phyloP scores from a whole-genome alignment of 1,284 basidiomycete genomes.

The Trametes polyzona region DNA sequence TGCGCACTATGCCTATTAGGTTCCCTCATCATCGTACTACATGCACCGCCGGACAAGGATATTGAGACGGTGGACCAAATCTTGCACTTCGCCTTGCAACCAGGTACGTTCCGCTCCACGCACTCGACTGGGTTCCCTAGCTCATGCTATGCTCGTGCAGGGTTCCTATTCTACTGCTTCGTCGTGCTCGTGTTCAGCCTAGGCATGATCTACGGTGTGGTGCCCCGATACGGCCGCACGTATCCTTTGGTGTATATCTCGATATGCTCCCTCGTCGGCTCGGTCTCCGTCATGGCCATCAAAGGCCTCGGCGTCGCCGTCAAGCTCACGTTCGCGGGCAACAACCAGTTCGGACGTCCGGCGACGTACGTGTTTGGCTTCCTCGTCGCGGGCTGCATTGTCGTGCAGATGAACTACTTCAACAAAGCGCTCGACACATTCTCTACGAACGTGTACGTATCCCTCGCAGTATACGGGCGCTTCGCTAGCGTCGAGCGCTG shows the following conservation, averaged over 20 bases:
- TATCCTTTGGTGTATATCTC: slow-evolving; percentile 94
- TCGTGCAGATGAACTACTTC: slow-evolving; percentile 99
- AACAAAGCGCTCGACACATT: slow-evolving; percentile 98
- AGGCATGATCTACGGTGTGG: slow-evolving; percentile 88
- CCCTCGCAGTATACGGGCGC: no score
- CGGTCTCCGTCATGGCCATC: slow-evolving; percentile 91
- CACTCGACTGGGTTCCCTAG: no score
- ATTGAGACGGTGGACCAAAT: slow-evolving; percentile 96
- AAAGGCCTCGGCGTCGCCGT: slow-evolving; percentile 97
- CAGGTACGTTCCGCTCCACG: slow-evolving; percentile 56
- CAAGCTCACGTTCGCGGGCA: slow-evolving; percentile 92
- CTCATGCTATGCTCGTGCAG: slow-evolving; percentile 43
- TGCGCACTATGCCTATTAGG: slow-evolving; percentile 93
- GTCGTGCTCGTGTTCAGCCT: slow-evolving; percentile 83
- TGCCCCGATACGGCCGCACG: slow-evolving; percentile 84
- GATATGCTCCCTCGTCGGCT: slow-evolving; percentile 90
- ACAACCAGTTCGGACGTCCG: slow-evolving; percentile 94
- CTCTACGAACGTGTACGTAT: slow-evolving; percentile 94
- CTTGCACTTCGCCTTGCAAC: slow-evolving; percentile 85
- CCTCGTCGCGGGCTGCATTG: slow-evolving; percentile 84
- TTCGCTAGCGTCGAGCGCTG: no score
- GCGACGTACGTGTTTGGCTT: slow-evolving; percentile 95
- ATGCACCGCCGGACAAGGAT: slow-evolving; percentile 95
- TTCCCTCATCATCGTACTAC: slow-evolving; percentile 93
- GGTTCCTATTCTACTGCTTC: slow-evolving; percentile 89